Conservation (phyloP, 1,284 basidiomycete species). For the Heterobasidion irregulare region DNA sequence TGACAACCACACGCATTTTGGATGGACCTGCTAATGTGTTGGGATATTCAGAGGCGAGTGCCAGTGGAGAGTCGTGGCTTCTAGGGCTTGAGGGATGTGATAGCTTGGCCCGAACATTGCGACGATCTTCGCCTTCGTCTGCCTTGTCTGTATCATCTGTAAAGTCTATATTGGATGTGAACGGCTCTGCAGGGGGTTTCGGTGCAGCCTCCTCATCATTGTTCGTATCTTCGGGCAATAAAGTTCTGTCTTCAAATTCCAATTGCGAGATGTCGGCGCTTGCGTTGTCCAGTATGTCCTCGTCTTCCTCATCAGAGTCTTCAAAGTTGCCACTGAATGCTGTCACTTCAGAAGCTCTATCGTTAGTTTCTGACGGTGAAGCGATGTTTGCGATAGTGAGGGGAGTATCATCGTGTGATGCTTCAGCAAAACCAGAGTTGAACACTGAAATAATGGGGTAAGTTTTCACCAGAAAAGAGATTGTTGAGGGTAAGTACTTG, state of each 20-base stretch:
- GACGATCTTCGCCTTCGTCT: neutral
- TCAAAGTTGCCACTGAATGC: slow-evolving; percentile 30
- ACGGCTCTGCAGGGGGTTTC: neutral
- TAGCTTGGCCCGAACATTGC: slow-evolving; percentile 25
- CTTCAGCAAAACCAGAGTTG: slow-evolving; percentile 57
- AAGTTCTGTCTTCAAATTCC: neutral
- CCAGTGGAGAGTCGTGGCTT: neutral
- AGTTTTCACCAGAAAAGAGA: neutral
- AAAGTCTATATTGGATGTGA: slow-evolving; percentile 4
- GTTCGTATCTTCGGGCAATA: neutral
- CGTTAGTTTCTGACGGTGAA: slow-evolving; percentile 17
- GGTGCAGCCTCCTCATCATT: neutral
- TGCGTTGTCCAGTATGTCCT: slow-evolving; percentile 9
- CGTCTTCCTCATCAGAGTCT: slow-evolving; percentile 60
- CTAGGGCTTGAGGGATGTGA: slow-evolving; percentile 23
- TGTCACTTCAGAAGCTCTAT: slow-evolving; percentile 16
- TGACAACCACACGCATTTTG: slow-evolving; percentile 58
- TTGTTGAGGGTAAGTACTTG: slow-evolving; percentile 32
- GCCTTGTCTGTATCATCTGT: neutral
- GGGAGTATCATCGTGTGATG: slow-evolving; percentile 16
- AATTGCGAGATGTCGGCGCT: neutral
- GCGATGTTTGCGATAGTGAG: slow-evolving; percentile 14
- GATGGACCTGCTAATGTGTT: slow-evolving; percentile 22
- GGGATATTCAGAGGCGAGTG: neutral
- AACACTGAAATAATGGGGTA: slow-evolving; percentile 46